Evolutionary conservation across 1,284 basidiomycete genomes (phyloP).

Genomic region (Ceratobasidium sp.): DNA sequence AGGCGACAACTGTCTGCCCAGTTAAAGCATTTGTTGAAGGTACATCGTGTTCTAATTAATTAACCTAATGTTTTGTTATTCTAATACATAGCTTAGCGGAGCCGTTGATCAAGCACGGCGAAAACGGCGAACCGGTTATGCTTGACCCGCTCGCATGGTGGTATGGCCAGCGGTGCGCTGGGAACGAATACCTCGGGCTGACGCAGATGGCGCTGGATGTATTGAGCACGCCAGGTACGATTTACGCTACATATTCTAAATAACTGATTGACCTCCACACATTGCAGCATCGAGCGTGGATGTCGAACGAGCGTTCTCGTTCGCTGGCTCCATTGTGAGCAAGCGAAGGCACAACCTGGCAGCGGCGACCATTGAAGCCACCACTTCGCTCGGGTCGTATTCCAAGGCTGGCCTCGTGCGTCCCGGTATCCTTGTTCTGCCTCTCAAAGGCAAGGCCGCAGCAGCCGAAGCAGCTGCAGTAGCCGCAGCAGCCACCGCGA

Average conservation of each 20-base stretch:
- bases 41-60: not conserved
- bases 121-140: not conserved
- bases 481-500: too few species aligned
- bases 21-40: conserved; percentile 4
- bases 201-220: conserved; percentile 26
- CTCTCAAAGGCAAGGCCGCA: too few species aligned
- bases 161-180: conserved; percentile 5
- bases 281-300: not conserved
- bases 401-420: not conserved
- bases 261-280: too few species aligned
- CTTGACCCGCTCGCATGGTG: conserved; percentile 14
- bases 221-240: conserved; percentile 3
- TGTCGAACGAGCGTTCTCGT: not conserved
- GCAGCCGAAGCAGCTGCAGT: too few species aligned
- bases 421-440: too few species aligned
- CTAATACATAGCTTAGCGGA: not conserved
- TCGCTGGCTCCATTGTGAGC: not conserved
- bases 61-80: too few species aligned
- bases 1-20: not conserved
- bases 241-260: too few species aligned
- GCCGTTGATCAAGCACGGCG: not conserved
- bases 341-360: not conserved
- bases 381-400: not conserved
- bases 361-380: not conserved
- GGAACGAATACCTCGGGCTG: conserved; percentile 5